Percentiles rank a stretch among this genome's conserved stretches.
These are phyloP conservation scores for Colletotrichum lindemuthianum DNA, from an alignment of 2,329 filamentous ascomycete species.

Conservation along the genomic window DNA sequence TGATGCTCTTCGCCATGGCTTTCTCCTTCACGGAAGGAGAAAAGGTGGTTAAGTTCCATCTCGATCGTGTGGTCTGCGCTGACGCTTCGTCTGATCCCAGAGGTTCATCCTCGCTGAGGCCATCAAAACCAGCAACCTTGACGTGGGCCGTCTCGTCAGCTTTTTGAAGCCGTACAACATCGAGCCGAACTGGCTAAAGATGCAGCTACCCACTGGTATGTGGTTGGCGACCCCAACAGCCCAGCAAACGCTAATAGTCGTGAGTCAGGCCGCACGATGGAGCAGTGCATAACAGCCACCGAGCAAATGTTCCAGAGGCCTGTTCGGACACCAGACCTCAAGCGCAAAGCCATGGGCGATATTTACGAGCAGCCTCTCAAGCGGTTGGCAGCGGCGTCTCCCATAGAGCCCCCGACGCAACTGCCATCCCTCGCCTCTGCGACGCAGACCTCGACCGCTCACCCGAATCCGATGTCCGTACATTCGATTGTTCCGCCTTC, in stretches of 20 bases:
- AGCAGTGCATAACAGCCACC: slow-evolving; percentile 55
- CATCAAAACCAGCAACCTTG: slow-evolving; percentile 64
- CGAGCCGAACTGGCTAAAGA: slow-evolving; percentile 57
- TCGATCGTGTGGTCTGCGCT: slow-evolving; percentile 9
- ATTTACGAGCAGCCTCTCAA: slow-evolving; percentile 46
- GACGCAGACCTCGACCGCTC: slow-evolving; percentile 6
- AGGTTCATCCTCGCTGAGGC: slow-evolving; percentile 68
- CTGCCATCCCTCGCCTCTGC: slow-evolving; percentile 22
- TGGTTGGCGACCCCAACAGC: neutral
- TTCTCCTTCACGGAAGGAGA: slow-evolving; percentile 58
- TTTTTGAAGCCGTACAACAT: slow-evolving; percentile 54
- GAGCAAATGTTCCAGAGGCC: slow-evolving; percentile 50
- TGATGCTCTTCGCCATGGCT: slow-evolving; percentile 36
- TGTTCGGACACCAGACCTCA: slow-evolving; percentile 43
- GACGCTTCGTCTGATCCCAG: slow-evolving; percentile 46
- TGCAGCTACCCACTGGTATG: slow-evolving; percentile 60
- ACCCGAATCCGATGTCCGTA: slow-evolving; percentile 20
- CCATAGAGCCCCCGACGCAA: slow-evolving; percentile 27
- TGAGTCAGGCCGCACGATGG: slow-evolving; percentile 56
- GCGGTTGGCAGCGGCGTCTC: slow-evolving; percentile 40
- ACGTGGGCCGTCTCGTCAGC: slow-evolving; percentile 55
- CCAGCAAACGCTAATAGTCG: slow-evolving; percentile 20
- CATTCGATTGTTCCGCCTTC: slow-evolving; percentile 22
- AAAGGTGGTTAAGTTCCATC: slow-evolving; percentile 54
- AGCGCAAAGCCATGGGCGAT: slow-evolving; percentile 50